phyloP scores from a whole-genome alignment of 1,139 yeast species.

The Petasospora rhodanensis region DNA sequence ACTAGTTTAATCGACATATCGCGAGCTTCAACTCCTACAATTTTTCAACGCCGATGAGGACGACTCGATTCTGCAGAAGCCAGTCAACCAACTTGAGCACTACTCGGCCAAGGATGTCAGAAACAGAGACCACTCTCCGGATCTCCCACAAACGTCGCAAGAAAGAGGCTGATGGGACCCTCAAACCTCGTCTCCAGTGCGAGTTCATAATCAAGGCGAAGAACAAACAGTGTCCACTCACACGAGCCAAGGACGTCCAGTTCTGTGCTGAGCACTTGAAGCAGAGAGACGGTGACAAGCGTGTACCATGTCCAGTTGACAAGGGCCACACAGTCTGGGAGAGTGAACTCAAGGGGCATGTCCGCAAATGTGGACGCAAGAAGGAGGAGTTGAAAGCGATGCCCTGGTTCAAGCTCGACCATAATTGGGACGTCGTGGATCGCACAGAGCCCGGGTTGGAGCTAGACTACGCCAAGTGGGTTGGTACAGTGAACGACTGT shows the following conservation, averaged over 20 bases:
- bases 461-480: slow-evolving; percentile 29
- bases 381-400: slow-evolving; percentile 32
- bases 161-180: slow-evolving; percentile 10
- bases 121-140: slow-evolving; percentile 6
- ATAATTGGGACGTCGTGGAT: slow-evolving; percentile 18
- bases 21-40: too few relatives aligned
- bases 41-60: too few relatives aligned
- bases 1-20: too few relatives aligned
- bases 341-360: slow-evolving; percentile 50
- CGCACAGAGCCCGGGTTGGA: slow-evolving; percentile 6
- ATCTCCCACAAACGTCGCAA: slow-evolving; percentile 19
- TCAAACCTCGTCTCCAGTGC: slow-evolving; percentile 37
- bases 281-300: slow-evolving; percentile 28
- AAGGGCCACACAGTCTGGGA: slow-evolving; percentile 71
- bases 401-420: slow-evolving; percentile 32
- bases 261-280: slow-evolving; percentile 63
- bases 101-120: too few relatives aligned
- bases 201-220: slow-evolving; percentile 43
- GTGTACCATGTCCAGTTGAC: slow-evolving; percentile 79
- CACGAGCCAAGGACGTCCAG: slow-evolving; percentile 43
- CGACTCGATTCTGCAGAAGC: too few relatives aligned
- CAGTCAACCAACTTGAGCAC: too few relatives aligned
- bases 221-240: slow-evolving; percentile 57
- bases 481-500: slow-evolving; percentile 30
- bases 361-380: slow-evolving; percentile 51